A percentile compares a stretch with the other conserved stretches of the same genome.
Evolutionary conservation across 352 stramenopile species (phyloP).

Genomic region (Pythium biforme): DNA sequence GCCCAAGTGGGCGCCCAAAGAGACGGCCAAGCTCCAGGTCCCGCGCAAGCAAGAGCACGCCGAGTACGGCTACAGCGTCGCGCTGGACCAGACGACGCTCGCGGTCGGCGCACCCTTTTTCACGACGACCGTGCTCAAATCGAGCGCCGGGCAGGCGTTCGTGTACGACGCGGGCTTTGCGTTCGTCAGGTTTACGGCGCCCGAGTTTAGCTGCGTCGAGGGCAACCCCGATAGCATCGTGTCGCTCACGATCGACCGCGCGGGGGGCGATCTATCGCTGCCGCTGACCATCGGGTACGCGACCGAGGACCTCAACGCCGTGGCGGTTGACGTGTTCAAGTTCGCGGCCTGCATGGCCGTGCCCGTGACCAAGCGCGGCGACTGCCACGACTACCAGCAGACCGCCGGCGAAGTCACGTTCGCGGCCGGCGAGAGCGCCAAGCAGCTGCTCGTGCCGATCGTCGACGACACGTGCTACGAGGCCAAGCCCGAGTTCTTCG

Average conservation of each 20-base stretch:
- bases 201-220: conserved; percentile 63
- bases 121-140: conserved; percentile 39
- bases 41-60: conserved; percentile 57
- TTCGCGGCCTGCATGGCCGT: conserved; percentile 60
- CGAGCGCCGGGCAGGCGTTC: conserved; percentile 55
- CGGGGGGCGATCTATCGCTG: conserved; percentile 38
- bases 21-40: conserved; percentile 79
- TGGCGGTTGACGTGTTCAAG: conserved; percentile 51
- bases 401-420: conserved; percentile 89
- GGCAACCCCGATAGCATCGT: conserved; percentile 51
- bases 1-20: conserved; percentile 66
- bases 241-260: conserved; percentile 55
- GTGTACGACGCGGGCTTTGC: conserved; percentile 61
- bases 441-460: conserved; percentile 88
- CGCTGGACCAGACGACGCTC: conserved; percentile 55
- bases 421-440: conserved; percentile 73
- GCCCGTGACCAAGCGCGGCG: conserved; percentile 50
- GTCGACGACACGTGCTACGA: conserved; percentile 94
- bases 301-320: conserved; percentile 71
- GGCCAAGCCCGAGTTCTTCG: conserved; percentile 84
- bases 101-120: conserved; percentile 59
- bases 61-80: conserved; percentile 52
- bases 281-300: conserved; percentile 68
- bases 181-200: conserved; percentile 55
- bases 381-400: conserved; percentile 79